Conservation (phyloP, 2,329 filamentous ascomycete species). For the Exophiala bonariae region DNA sequence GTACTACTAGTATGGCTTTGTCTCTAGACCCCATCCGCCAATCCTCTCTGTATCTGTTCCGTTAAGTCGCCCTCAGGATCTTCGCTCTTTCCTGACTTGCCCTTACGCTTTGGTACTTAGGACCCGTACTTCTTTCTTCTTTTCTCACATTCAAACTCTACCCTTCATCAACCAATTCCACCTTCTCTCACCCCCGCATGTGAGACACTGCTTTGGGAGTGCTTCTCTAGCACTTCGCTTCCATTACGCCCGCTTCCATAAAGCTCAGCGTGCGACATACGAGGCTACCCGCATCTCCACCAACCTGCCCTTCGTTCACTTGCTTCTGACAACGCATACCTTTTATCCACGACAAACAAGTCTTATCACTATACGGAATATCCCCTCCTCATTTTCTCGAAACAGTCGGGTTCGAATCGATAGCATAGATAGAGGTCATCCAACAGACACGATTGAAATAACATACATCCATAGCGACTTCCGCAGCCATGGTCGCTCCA, state of each 20-base stretch:
- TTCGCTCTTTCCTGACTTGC: constrained; percentile 20
- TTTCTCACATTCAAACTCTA: too few relatives aligned
- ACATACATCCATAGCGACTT: too few relatives aligned
- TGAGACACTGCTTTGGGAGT: constrained; percentile 16
- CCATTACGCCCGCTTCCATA: constrained; percentile 3
- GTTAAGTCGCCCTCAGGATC: constrained; percentile 9
- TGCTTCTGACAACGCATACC: constrained; percentile 12
- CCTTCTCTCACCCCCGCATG: constrained; percentile 16
- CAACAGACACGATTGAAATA: constrained; percentile 2
- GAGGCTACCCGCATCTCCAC: constrained; percentile 18
- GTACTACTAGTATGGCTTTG: too few relatives aligned
- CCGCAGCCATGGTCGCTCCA: constrained; percentile 46
- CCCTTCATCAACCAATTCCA: too few relatives aligned
- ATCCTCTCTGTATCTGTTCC: constrained; percentile 2
- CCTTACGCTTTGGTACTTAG: constrained; percentile 21
- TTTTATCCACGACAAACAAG: constrained; percentile 2
- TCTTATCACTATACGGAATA: too few relatives aligned
- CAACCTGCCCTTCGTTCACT: constrained; percentile 15
- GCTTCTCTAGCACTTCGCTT: constrained; percentile 19
- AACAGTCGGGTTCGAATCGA: not conserved
- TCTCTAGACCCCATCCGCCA: constrained; percentile 4
- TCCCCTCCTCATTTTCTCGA: too few relatives aligned
- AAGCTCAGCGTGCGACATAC: constrained; percentile 14
- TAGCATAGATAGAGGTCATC: constrained; percentile 1
- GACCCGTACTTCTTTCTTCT: constrained; percentile 19